Base-by-base conservation (phyloP, 495 filamentous ascomycete species). In the Hypoxylon crocopeplum region DNA sequence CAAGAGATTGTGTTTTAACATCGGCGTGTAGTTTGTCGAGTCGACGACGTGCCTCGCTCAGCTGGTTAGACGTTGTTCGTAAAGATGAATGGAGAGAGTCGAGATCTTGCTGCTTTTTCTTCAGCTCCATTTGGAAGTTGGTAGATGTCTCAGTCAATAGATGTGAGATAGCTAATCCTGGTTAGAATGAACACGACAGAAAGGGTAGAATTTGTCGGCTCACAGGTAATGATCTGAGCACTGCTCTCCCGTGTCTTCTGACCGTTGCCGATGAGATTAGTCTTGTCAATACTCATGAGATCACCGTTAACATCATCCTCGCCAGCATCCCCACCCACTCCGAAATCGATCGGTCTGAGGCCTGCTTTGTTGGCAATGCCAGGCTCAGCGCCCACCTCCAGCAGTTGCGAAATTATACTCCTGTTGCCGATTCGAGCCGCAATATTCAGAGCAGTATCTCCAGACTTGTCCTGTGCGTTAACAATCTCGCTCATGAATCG, bases 401-500 rank as follows among this genome's bases (percentile, higher is more conserved):
- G 72, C 34, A 98, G 79, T 66, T 98, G 94, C 21, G 90, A 89
- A 30, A 97, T 92, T 47, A 98, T 96, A 50, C 87, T 92, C 36
- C 86, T 82, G 68, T 94, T 97, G 24, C 92, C 88, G 41, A 96
- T 91, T 24, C 93, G 82, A 0, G 94, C 92, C 21, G 93, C 95
- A 64, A 97, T 85, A 66, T 96, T 96, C 33, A 98, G 78, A 16
- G 95, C 95, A 7, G 94, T 98, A 66, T 98, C 96, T 3, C 94
- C 94, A 46, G 88, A 86, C 59, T 90, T 88, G 72, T 98, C 94
- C 44, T 90, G 88, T 2, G 91, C 84, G 64, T 98, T 98, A 56
- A 98, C 93, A 63, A 98, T 90, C 64, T 97, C 92, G 17, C 88
- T 88, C 81, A 98, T 95, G 74, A 98, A 98, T 30, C 90, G 86